Evolutionary conservation across 257 asterid genomes (phyloP).

Genomic region (Solanum phureja): DNA sequence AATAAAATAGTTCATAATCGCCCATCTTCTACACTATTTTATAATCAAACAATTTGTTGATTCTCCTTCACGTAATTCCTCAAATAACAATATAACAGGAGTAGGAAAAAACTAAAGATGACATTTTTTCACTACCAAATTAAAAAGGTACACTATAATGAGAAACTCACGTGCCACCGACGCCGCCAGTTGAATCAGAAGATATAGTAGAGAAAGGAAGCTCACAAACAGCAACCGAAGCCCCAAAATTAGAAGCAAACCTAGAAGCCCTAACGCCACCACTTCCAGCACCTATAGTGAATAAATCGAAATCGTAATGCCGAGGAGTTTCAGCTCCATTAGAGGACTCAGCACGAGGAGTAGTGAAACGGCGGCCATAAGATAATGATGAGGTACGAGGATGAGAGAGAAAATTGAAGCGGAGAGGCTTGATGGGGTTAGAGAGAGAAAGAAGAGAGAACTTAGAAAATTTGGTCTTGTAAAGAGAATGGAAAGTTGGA

Average conservation of each 20-base stretch:
- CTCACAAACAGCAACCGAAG: constrained; percentile 90
- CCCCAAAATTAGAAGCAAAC: constrained; percentile 84
- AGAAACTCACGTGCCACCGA: constrained; percentile 87
- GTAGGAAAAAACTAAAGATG: neutral
- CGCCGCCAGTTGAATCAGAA: constrained; percentile 81
- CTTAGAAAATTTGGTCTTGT: constrained; percentile 20
- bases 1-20: neutral
- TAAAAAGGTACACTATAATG: neutral
- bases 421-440: neutral
- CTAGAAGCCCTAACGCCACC: constrained; percentile 99
- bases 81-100: neutral
- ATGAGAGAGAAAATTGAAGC: constrained; percentile 3
- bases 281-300: constrained; percentile 95
- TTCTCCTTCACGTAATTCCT: neutral
- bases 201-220: constrained; percentile 86
- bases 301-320: constrained; percentile 74
- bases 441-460: constrained; percentile 15
- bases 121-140: neutral
- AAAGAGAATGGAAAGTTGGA: constrained; percentile 20
- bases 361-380: constrained; percentile 23
- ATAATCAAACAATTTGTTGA: neutral
- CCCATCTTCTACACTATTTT: neutral
- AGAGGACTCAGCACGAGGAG: constrained; percentile 46
- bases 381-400: neutral
- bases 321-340: constrained; percentile 27